These are phyloP conservation scores for Neurospora crassa DNA, from an alignment of 2,329 filamentous ascomycete species.

Conservation along the genomic window DNA sequence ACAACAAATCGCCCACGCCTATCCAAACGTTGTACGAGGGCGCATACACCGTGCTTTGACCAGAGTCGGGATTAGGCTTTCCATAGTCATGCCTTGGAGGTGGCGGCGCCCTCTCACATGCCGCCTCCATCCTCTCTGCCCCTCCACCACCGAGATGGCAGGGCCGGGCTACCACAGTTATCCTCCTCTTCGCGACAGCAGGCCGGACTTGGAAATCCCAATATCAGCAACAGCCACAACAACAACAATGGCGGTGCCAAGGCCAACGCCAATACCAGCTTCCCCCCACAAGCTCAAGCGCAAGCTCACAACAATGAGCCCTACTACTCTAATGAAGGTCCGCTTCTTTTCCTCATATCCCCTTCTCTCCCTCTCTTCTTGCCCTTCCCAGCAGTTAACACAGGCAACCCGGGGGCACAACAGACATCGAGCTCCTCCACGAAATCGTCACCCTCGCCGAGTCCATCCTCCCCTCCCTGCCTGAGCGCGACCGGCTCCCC, in stretches of 20 bases:
- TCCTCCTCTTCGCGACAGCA: slow-evolving; percentile 10
- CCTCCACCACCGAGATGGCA: slow-evolving; percentile 23
- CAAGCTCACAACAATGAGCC: slow-evolving; percentile 22
- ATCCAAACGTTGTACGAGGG: background rate
- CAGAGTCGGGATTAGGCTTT: slow-evolving; percentile 4
- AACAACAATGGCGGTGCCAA: background rate
- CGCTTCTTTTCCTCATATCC: background rate
- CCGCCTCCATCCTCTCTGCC: slow-evolving; percentile 27
- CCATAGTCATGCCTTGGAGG: slow-evolving; percentile 27
- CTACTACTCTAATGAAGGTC: slow-evolving; percentile 36
- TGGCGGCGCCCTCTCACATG: slow-evolving; percentile 24
- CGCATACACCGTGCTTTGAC: background rate
- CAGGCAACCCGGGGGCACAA: background rate
- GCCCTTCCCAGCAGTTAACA: too few relatives aligned
- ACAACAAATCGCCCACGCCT: background rate
- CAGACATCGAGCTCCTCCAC: slow-evolving; percentile 72
- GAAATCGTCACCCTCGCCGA: slow-evolving; percentile 67
- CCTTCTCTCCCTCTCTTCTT: background rate
- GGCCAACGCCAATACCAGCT: background rate
- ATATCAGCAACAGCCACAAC: background rate
- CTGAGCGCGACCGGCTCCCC: slow-evolving; percentile 54
- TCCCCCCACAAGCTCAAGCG: background rate
- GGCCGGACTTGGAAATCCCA: background rate
- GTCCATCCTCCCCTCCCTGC: slow-evolving; percentile 45
- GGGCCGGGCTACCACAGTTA: slow-evolving; percentile 17